phyloP scores from a whole-genome alignment of 2,329 filamentous ascomycete species.

The Lachnellula occidentalis region DNA sequence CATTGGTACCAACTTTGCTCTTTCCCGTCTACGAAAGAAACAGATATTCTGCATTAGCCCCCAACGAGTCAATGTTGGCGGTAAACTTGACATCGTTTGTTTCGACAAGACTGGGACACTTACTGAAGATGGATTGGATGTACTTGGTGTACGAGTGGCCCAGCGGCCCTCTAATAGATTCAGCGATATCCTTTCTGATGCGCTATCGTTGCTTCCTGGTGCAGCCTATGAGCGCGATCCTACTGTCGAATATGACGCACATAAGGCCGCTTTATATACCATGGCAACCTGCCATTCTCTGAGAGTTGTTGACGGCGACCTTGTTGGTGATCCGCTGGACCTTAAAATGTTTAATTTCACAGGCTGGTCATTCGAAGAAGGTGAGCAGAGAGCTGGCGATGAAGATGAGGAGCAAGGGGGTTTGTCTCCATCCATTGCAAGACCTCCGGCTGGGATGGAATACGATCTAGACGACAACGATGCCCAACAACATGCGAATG shows the following conservation, averaged over 20 bases:
- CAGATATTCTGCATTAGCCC: slow-evolving; percentile 97
- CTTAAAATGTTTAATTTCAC: slow-evolving; percentile 99
- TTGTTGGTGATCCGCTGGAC: slow-evolving; percentile 90
- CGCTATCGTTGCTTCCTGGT: slow-evolving; percentile 50
- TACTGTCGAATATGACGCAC: slow-evolving; percentile 51
- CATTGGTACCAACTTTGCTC: slow-evolving; percentile 93
- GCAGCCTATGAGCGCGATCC: slow-evolving; percentile 52
- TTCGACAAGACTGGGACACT: slow-evolving; percentile 99
- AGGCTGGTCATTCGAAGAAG: slow-evolving; percentile 86
- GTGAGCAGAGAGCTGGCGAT: slow-evolving; percentile 59
- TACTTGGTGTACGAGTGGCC: slow-evolving; percentile 80
- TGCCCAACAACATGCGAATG: slow-evolving; percentile 26
- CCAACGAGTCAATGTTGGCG: slow-evolving; percentile 92
- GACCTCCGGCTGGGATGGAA: slow-evolving; percentile 62
- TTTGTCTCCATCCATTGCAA: slow-evolving; percentile 81
- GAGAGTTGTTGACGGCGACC: slow-evolving; percentile 76
- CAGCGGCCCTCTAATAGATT: slow-evolving; percentile 59
- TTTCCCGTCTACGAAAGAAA: slow-evolving; percentile 78
- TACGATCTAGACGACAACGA: slow-evolving; percentile 49
- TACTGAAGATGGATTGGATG: slow-evolving; percentile 92
- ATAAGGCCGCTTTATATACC: slow-evolving; percentile 74
- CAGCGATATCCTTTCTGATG: slow-evolving; percentile 67
- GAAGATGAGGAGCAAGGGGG: slow-evolving; percentile 68
- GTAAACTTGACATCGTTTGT: slow-evolving; percentile 92
- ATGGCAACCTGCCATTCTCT: slow-evolving; percentile 98